A percentile compares a stretch with the other conserved stretches of the same genome.
Evolutionary conservation across 2,329 filamentous ascomycete species (phyloP).

Genomic region (Cadophora malorum): DNA sequence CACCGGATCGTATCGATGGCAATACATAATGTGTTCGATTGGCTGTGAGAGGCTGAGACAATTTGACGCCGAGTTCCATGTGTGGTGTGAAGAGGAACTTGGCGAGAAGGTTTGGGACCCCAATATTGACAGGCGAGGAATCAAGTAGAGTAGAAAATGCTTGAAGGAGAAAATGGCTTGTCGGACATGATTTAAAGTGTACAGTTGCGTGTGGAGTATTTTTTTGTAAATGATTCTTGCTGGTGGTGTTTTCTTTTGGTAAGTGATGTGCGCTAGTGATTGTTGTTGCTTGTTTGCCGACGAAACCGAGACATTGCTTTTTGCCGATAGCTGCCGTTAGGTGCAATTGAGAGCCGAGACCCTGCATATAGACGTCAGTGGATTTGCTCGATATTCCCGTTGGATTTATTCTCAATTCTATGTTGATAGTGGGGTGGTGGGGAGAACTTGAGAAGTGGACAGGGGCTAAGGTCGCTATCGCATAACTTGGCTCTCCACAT

Average conservation of each 20-base stretch:
- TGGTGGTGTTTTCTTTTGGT: not conserved
- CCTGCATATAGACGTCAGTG: constrained; percentile 8
- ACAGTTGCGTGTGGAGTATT: not conserved
- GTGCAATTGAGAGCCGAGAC: not conserved
- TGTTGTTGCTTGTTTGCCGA: constrained; percentile 4
- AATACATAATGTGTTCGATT: constrained; percentile 5
- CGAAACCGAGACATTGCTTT: not conserved
- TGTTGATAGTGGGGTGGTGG: not conserved
- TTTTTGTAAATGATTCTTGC: not conserved
- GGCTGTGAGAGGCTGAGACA: constrained; percentile 15
- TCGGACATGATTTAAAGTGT: not conserved
- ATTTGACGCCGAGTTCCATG: not conserved
- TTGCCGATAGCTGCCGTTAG: constrained; percentile 9
- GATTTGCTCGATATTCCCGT: not conserved
- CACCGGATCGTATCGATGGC: not conserved
- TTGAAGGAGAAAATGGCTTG: not conserved
- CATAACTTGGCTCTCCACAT: not conserved
- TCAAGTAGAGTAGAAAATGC: not conserved
- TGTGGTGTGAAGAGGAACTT: not conserved
- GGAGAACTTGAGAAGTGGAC: not conserved
- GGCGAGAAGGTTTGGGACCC: constrained; percentile 8
- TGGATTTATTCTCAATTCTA: not conserved
- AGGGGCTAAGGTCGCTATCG: not conserved
- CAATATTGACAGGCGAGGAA: not conserved
- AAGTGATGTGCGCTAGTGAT: not conserved